Evolutionary conservation across 2,329 filamentous ascomycete species (phyloP).

Genomic region (Diaporthe sp.): DNA sequence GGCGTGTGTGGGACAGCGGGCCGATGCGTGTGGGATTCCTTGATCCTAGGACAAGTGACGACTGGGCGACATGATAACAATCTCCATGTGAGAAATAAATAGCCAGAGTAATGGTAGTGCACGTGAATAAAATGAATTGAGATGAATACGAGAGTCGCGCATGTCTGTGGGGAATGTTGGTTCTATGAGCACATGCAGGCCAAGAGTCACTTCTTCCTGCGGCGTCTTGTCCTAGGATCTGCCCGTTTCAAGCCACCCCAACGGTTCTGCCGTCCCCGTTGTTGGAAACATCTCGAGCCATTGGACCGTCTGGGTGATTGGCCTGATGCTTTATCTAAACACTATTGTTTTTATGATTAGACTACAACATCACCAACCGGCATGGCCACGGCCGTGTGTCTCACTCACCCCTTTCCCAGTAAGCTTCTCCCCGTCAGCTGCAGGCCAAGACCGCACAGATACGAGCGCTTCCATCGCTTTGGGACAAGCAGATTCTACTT

Average conservation of each 20-base stretch:
- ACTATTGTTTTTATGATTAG: not conserved
- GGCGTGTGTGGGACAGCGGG: not conserved
- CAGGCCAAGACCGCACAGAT: constrained; percentile 27
- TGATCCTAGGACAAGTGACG: not conserved
- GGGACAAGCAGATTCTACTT: constrained; percentile 7
- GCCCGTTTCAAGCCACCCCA: constrained; percentile 18
- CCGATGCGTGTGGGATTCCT: not conserved
- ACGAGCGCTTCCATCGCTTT: constrained; percentile 13
- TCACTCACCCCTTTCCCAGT: not conserved
- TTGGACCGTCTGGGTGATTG: not conserved
- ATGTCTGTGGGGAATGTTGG: constrained; percentile 11
- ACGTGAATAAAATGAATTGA: not conserved
- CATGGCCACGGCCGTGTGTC: not conserved
- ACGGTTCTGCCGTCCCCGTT: not conserved
- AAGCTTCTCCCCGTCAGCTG: not conserved
- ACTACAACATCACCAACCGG: not conserved
- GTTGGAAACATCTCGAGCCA: not conserved
- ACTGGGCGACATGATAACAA: not conserved
- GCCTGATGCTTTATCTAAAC: not conserved
- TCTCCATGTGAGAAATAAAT: not conserved
- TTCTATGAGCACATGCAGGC: constrained; percentile 1
- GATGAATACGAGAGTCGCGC: constrained; percentile 20
- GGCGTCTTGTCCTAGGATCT: not conserved
- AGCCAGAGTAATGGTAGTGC: not conserved
- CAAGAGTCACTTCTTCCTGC: not conserved